Evolutionary conservation across 1,139 yeast species (phyloP), one percentile per base, ranked within the genome.

Genomic region (Magnusiomyces ingens): DNA sequence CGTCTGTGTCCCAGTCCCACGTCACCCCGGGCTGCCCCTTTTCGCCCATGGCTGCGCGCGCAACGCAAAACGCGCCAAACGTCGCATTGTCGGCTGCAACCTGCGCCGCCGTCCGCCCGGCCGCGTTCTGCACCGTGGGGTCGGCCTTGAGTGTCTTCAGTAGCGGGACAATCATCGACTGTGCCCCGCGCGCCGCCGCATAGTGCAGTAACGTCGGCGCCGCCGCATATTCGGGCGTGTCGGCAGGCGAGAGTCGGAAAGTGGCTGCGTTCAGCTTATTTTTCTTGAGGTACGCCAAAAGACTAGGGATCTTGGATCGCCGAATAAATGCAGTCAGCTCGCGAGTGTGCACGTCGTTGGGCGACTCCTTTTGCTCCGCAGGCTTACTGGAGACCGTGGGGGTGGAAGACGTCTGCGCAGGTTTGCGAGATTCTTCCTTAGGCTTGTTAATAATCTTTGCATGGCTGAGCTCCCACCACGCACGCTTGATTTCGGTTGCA

Each of bases 171-270:
- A 88, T 81, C 77, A 90, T 82, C 60, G 84, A 88, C 46, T 76
- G 74, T 13, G 84, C 71, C 1, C 88, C 88, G 52, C 82, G 75
- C 3, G 83, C 74, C 0, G 97, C 72, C 0, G 96, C 94, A 66
- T 74, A 89, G 65, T 90, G 96, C 37, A 94, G 73, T 54, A 87
- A 68, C 0, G 95, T 86, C 1, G 98, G 96, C 0, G 85, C 77
- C 19, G 74, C 72, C 3, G 67, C 60, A 61, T 76, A 85, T 53
- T 76, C 77, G 13, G 19, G 42, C 0, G 70, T 60, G 13, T 65
- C 19, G 8, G 45, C 66, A 0, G 97, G 96, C 22, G 75, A 66
- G 6, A 93, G 69, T 26, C 47, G 56, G 58, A 82, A 80, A 50
- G 82, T 75, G 1, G 77, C 72, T 48, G 72, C 49, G 1, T 71